A percentile compares a stretch with the other conserved stretches of the same genome.
Evolutionary conservation across 331 rosid genomes (phyloP).

Genomic region (Quercus tomentella): DNA sequence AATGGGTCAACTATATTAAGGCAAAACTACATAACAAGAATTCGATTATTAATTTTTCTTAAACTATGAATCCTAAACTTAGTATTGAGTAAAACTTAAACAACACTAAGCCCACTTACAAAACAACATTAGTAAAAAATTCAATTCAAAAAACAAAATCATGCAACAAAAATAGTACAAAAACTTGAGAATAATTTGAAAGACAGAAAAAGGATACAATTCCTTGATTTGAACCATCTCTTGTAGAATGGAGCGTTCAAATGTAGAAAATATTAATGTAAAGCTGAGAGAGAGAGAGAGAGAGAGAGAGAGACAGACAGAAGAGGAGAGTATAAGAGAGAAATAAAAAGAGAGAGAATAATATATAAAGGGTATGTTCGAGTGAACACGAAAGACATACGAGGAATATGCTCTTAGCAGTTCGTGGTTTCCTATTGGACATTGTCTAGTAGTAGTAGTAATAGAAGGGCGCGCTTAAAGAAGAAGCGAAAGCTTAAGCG

Average conservation of each 20-base stretch:
- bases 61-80: background rate
- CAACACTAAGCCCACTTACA: background rate
- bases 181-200: background rate
- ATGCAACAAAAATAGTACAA: background rate
- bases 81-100: background rate
- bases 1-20: background rate
- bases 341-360: background rate
- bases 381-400: background rate
- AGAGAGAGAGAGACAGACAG: background rate
- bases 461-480: background rate
- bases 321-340: background rate
- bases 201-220: slow-evolving; percentile 32
- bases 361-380: background rate
- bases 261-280: too few species aligned
- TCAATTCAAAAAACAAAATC: too few species aligned
- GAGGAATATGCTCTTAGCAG: background rate
- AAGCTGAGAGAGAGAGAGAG: background rate
- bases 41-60: background rate
- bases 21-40: background rate
- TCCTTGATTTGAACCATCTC: slow-evolving; percentile 47
- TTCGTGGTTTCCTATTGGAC: background rate
- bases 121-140: too few species aligned
- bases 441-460: too few species aligned
- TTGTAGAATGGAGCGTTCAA: background rate
- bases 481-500: background rate